A percentile compares a stretch with the other conserved stretches of the same genome.
Evolutionary conservation across 2,329 filamentous ascomycete species (phyloP).

Genomic region (Aureobasidium sp.): DNA sequence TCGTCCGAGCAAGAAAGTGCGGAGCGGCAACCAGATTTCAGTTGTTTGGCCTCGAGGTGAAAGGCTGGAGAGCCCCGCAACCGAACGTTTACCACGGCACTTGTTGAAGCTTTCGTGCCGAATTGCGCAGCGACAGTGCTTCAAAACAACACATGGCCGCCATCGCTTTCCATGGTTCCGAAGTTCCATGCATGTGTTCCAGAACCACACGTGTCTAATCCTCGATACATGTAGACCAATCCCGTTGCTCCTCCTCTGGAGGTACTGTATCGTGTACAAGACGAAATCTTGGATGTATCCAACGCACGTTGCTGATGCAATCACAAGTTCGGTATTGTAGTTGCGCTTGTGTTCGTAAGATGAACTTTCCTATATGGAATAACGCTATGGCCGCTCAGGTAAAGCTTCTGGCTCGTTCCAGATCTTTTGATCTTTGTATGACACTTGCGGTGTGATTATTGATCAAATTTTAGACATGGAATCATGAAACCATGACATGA

Average conservation of each 20-base stretch:
- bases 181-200: slow-evolving; percentile 3
- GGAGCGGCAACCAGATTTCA: slow-evolving; percentile 10
- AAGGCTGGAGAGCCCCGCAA: slow-evolving; percentile 5
- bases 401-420: slow-evolving; percentile 7
- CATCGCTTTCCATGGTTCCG: not conserved
- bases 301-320: not conserved
- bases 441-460: not conserved
- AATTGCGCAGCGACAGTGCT: slow-evolving; percentile 2
- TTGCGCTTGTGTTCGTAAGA: not conserved
- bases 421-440: not conserved
- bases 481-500: not conserved
- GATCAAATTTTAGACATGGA: not conserved
- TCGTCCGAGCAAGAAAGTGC: slow-evolving; percentile 1
- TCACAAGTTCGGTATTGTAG: not conserved
- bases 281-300: not conserved
- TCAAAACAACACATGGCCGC: not conserved
- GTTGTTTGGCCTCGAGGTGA: not conserved
- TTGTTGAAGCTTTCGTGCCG: slow-evolving; percentile 12
- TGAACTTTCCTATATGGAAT: not conserved
- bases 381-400: not conserved
- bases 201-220: not conserved
- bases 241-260: not conserved
- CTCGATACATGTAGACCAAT: not conserved
- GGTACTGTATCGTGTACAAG: not conserved
- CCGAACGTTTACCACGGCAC: slow-evolving; percentile 4